Conservation (phyloP, 306 rosid species). For the Hippophae gyantsensis region DNA sequence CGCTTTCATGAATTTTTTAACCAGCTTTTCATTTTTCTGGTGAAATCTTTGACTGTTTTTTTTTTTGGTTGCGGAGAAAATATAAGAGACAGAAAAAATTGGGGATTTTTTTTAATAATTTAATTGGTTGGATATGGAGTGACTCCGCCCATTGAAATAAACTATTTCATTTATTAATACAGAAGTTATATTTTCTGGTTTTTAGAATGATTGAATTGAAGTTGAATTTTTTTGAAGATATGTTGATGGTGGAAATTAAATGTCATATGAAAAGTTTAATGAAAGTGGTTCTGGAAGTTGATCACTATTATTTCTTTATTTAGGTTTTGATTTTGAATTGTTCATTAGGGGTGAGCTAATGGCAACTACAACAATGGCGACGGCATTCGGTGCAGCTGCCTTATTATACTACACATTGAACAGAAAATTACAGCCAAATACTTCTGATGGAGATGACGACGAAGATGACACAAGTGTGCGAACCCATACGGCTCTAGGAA, state of each 20-base stretch:
- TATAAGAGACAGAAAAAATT: too few species aligned
- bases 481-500: slow-evolving; percentile 30
- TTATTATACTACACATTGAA: slow-evolving; percentile 72
- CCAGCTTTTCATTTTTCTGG: background rate
- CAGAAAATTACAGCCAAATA: slow-evolving; percentile 39
- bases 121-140: too few species aligned
- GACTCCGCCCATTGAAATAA: too few species aligned
- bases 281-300: background rate
- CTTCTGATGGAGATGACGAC: slow-evolving; percentile 31
- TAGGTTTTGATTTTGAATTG: slow-evolving; percentile 2
- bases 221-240: too few species aligned
- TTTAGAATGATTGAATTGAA: too few species aligned
- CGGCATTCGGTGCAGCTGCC: slow-evolving; percentile 98
- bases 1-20: background rate
- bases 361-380: slow-evolving; percentile 99
- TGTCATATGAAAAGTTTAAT: background rate
- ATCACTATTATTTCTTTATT: background rate
- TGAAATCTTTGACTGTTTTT: background rate
- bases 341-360: slow-evolving; percentile 42
- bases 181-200: too few species aligned
- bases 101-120: too few species aligned
- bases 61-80: background rate
- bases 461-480: slow-evolving; percentile 27
- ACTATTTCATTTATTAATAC: background rate
- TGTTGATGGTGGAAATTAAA: too few species aligned